phyloP scores from a whole-genome alignment of 2,329 filamentous ascomycete species.

The Claviceps paspali region DNA sequence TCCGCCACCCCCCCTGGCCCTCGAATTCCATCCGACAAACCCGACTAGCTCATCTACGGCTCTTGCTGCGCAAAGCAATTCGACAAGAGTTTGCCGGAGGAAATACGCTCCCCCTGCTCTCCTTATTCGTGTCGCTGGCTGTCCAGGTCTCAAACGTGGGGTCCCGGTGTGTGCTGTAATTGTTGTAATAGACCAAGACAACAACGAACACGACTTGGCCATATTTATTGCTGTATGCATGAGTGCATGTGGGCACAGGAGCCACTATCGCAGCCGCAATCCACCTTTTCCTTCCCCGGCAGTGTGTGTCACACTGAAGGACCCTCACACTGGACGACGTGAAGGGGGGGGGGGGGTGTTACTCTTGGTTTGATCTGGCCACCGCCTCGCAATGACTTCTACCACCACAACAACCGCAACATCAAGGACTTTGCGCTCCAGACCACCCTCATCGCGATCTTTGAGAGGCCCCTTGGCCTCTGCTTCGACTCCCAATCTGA shows the following conservation, averaged over 20 bases:
- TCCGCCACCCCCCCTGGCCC: neutral
- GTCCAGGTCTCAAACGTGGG: neutral
- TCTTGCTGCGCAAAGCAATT: neutral
- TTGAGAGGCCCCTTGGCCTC: slow-evolving; percentile 31
- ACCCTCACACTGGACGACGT: neutral
- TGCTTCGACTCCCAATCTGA: slow-evolving; percentile 44
- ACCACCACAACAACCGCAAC: slow-evolving; percentile 7
- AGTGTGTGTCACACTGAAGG: neutral
- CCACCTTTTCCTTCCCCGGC: slow-evolving; percentile 2
- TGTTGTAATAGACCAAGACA: no score
- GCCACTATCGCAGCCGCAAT: slow-evolving; percentile 1
- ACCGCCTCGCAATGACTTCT: slow-evolving; percentile 10
- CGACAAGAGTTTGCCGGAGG: neutral
- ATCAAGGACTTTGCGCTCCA: slow-evolving; percentile 9
- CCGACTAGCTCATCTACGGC: neutral
- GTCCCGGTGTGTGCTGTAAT: neutral
- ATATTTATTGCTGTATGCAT: neutral
- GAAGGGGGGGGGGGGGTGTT: neutral
- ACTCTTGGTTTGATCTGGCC: slow-evolving; percentile 4
- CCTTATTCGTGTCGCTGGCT: neutral
- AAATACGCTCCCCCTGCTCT: neutral
- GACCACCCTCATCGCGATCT: slow-evolving; percentile 17
- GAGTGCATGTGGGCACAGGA: neutral
- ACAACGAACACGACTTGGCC: neutral
- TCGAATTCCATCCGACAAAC: neutral